phyloP scores from a whole-genome alignment of 1,284 basidiomycete species.

The Rhizopogon parksii region DNA sequence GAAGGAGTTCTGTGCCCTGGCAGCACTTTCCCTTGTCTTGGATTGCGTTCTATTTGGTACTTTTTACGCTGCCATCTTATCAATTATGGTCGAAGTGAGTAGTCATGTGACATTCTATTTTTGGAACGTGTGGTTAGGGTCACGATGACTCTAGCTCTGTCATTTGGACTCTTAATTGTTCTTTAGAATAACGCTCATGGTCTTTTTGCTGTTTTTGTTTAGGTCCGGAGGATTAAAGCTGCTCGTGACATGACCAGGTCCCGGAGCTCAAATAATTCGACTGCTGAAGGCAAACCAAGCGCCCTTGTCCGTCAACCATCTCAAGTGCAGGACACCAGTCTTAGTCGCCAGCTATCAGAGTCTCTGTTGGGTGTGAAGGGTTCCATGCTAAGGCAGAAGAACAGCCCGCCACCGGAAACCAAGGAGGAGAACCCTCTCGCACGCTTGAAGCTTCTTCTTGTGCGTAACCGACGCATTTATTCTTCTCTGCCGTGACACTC shows the following conservation, averaged over 20 bases:
- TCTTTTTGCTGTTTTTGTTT: slow-evolving; percentile 1
- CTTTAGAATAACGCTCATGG: slow-evolving; percentile 4
- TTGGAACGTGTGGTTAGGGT: slow-evolving; percentile 17
- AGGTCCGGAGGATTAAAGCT: slow-evolving; percentile 47
- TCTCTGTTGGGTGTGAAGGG: slow-evolving; percentile 64
- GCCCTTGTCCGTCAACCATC: slow-evolving; percentile 21
- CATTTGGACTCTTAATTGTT: slow-evolving; percentile 2
- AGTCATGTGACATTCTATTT: slow-evolving; percentile 8
- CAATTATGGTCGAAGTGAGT: slow-evolving; percentile 89
- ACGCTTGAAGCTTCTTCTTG: slow-evolving; percentile 84
- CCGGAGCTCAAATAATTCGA: slow-evolving; percentile 27
- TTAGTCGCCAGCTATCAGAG: slow-evolving; percentile 41
- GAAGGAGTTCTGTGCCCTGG: slow-evolving; percentile 92
- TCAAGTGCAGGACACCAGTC: slow-evolving; percentile 18
- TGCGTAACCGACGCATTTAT: slow-evolving; percentile 30
- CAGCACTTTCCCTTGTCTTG: slow-evolving; percentile 77
- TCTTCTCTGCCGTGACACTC: slow-evolving; percentile 2
- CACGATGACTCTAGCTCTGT: slow-evolving; percentile 4
- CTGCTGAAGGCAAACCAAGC: slow-evolving; percentile 26
- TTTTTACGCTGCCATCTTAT: slow-evolving; percentile 85
- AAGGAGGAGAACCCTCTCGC: slow-evolving; percentile 66
- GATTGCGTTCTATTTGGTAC: slow-evolving; percentile 90
- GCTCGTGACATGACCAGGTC: slow-evolving; percentile 38
- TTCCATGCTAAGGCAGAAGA: slow-evolving; percentile 38
- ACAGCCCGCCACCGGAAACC: slow-evolving; percentile 20